Evolutionary conservation across 2,329 filamentous ascomycete genomes (phyloP).

Genomic region (Calonectria pseudoreteaudii): DNA sequence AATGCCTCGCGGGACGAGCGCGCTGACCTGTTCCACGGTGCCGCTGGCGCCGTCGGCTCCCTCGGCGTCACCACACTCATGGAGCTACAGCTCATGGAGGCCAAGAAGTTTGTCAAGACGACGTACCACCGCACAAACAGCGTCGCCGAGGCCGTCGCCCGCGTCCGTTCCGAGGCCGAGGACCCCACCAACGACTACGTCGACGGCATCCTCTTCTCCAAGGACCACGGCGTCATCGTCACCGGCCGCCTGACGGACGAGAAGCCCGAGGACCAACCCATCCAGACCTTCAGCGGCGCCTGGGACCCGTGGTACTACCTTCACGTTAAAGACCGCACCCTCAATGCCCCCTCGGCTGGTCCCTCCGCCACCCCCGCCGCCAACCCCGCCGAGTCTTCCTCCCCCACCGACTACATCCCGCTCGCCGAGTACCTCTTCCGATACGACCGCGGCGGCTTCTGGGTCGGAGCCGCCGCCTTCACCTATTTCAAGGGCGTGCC

Average conservation of each 20-base stretch:
- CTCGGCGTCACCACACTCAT: slow-evolving; percentile 71
- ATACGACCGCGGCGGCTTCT: slow-evolving; percentile 75
- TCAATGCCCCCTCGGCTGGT: slow-evolving; percentile 28
- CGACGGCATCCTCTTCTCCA: slow-evolving; percentile 68
- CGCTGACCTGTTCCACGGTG: slow-evolving; percentile 68
- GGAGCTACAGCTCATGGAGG: slow-evolving; percentile 66
- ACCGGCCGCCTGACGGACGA: slow-evolving; percentile 57
- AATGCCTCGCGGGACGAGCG: slow-evolving; percentile 59
- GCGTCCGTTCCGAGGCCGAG: slow-evolving; percentile 46
- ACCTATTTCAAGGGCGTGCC: slow-evolving; percentile 60
- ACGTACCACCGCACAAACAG: slow-evolving; percentile 62
- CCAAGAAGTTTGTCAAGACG: slow-evolving; percentile 66
- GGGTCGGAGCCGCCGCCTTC: slow-evolving; percentile 71
- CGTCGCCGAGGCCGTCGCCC: slow-evolving; percentile 57
- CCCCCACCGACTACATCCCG: slow-evolving; percentile 38
- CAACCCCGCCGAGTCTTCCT: slow-evolving; percentile 19
- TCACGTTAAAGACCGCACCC: slow-evolving; percentile 60
- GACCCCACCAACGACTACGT: slow-evolving; percentile 61
- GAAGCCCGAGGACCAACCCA: slow-evolving; percentile 3
- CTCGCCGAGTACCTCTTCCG: slow-evolving; percentile 67
- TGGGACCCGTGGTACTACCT: slow-evolving; percentile 75
- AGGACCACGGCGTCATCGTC: slow-evolving; percentile 64
- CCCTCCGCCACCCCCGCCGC: slow-evolving; percentile 20
- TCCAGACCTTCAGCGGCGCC: slow-evolving; percentile 61
- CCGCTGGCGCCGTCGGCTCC: slow-evolving; percentile 70